phyloP scores from a whole-genome alignment of 2,329 filamentous ascomycete species.

The Colletotrichum sp. region DNA sequence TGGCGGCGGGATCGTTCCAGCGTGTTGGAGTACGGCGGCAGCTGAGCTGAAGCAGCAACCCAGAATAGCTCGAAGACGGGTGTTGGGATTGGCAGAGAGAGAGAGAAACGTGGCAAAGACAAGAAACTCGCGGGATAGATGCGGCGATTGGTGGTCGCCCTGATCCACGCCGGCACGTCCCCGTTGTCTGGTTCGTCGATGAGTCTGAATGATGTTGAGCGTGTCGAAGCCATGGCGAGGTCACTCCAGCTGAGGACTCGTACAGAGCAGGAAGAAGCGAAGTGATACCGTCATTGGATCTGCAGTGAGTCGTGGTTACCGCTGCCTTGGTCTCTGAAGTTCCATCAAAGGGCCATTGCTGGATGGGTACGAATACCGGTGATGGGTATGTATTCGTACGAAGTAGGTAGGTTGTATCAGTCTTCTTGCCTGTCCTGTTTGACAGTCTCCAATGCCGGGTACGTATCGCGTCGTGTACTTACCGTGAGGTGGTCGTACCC shows the following conservation, averaged over 20 bases:
- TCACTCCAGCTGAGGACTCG: not conserved
- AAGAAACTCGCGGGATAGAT: not conserved
- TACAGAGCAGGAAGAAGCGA: not conserved
- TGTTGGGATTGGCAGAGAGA: not conserved
- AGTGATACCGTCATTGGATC: not conserved
- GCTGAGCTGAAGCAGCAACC: not conserved
- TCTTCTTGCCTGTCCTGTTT: not conserved
- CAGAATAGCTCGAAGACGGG: not conserved
- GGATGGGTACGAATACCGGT: not conserved
- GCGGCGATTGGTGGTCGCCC: not conserved
- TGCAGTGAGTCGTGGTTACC: not conserved
- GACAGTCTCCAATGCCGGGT: not conserved
- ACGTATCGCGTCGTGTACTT: not conserved
- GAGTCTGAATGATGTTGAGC: not conserved
- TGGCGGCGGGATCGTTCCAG: not conserved
- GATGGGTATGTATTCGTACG: too few relatives aligned
- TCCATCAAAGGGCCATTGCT: not conserved
- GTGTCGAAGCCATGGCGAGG: not conserved
- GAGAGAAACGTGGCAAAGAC: not conserved
- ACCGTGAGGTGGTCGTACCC: not conserved
- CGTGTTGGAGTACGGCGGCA: not conserved
- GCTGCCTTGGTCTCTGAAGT: not conserved
- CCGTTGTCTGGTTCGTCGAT: not conserved
- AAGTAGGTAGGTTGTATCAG: not conserved
- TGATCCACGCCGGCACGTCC: not conserved